These are phyloP conservation scores for Talaromyces sp. DNA, from an alignment of 2,329 filamentous ascomycete genomes.

Conservation along the genomic window DNA sequence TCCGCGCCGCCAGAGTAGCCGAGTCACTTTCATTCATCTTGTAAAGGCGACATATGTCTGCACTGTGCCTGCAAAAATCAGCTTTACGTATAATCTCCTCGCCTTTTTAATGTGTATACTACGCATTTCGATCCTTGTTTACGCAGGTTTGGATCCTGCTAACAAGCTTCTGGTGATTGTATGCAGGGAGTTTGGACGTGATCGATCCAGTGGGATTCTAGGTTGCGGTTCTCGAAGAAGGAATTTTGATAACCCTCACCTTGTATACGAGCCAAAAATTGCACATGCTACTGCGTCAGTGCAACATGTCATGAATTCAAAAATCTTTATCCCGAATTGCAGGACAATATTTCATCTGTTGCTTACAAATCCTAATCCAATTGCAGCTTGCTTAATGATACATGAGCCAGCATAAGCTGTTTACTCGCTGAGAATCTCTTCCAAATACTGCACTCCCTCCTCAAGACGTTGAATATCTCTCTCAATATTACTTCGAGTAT, in stretches of 20 bases:
- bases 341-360: background rate
- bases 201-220: too few relatives aligned
- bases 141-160: background rate
- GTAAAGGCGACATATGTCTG: conserved; percentile 22
- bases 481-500: background rate
- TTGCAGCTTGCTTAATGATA: background rate
- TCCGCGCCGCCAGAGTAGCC: conserved; percentile 53
- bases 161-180: background rate
- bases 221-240: too few relatives aligned
- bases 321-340: background rate
- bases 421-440: background rate
- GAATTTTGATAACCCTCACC: too few relatives aligned
- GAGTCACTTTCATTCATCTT: conserved; percentile 20
- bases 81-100: conserved; percentile 60
- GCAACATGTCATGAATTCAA: too few relatives aligned
- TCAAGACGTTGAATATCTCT: background rate
- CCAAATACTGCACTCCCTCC: background rate
- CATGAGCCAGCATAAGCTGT: background rate
- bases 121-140: background rate
- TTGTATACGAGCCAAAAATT: too few relatives aligned
- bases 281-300: too few relatives aligned
- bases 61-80: conserved; percentile 60
- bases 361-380: background rate
- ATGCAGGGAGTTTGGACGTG: background rate
- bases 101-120: conserved; percentile 49